Base-by-base conservation (phyloP, 805 yeast genomes). In the Cyberlindnera sargentensis region DNA sequence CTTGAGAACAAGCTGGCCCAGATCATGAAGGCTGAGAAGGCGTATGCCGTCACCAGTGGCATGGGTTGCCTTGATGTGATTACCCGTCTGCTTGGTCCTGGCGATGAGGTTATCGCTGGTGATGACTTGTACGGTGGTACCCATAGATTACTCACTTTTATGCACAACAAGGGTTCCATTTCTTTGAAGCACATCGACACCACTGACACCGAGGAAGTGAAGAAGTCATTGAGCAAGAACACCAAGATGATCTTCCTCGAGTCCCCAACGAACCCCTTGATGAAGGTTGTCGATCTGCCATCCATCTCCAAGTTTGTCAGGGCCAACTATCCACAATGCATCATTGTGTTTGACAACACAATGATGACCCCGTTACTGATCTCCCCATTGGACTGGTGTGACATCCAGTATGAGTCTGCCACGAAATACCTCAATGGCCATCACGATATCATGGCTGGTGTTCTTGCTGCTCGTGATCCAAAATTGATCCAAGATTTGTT, bases 391-490 rank as follows among this genome's bases (percentile, higher is more conserved):
- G 87, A 85, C 53, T 75, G 84, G 52, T 91, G 81, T 33, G 97
- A 90, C 60, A 85, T 90, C 45, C 95, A 86, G 45, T 91, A 90
- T 62, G 98, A 90, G 62, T 81, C 91, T 9, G 97, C 95, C 11
- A 90, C 98, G 36, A 90, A 90, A 65, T 90, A 86, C 60, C 70
- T 90, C 53, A 84, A 89, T 56, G 96, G 96, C 6, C 98, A 90
- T 62, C 98, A 90, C 64, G 97, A 91, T 62, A 78, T 90, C 55
- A 90, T 90, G 98, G 96, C 96, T 25, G 98, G 98, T 45, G 80
- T 85, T 11, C 69, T 90, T 45, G 95, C 95, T 25, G 79, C 84
- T 27, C 73, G 82, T 48, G 71, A 71, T 41, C 66, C 74, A 25
- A 71, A 75, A 43, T 66, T 90, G 37, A 91, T 89, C 15, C 81